These are phyloP conservation scores for Casuarina cunninghamiana DNA, from an alignment of 306 rosid genomes.

Conservation along the genomic window DNA sequence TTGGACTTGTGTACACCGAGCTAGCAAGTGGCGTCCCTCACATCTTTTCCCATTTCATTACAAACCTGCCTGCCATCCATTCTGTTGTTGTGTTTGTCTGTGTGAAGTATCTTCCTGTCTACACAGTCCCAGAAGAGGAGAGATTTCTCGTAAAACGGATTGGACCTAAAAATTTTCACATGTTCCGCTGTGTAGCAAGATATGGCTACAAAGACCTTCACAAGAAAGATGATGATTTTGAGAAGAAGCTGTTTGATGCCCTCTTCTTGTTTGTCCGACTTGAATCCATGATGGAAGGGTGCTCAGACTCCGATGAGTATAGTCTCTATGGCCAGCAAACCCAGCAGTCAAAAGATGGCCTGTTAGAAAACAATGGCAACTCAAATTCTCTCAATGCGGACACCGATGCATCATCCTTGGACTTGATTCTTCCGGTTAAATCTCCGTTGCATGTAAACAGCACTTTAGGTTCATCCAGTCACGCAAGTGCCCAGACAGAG, in stretches of 20 bases:
- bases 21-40: constrained; percentile 67
- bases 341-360: constrained; percentile 35
- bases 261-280: constrained; percentile 46
- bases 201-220: constrained; percentile 62
- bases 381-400: constrained; percentile 28
- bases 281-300: constrained; percentile 58
- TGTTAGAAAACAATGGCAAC: constrained; percentile 20
- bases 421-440: constrained; percentile 33
- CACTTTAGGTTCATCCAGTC: constrained; percentile 31
- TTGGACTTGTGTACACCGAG: constrained; percentile 65
- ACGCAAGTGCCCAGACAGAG: constrained; percentile 38
- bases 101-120: constrained; percentile 62
- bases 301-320: constrained; percentile 52
- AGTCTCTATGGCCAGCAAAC: constrained; percentile 46
- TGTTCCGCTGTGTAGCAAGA: constrained; percentile 63
- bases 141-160: constrained; percentile 55
- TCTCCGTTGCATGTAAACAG: constrained; percentile 25
- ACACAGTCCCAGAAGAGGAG: constrained; percentile 57
- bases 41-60: constrained; percentile 65
- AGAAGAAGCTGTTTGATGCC: constrained; percentile 56
- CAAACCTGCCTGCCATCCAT: constrained; percentile 63
- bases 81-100: constrained; percentile 58
- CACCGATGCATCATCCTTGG: constrained; percentile 34
- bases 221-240: constrained; percentile 53
- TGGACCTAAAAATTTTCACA: constrained; percentile 53